Evolutionary conservation across 495 filamentous ascomycete genomes (phyloP).

Genomic region (Hypoxylon trugodes): DNA sequence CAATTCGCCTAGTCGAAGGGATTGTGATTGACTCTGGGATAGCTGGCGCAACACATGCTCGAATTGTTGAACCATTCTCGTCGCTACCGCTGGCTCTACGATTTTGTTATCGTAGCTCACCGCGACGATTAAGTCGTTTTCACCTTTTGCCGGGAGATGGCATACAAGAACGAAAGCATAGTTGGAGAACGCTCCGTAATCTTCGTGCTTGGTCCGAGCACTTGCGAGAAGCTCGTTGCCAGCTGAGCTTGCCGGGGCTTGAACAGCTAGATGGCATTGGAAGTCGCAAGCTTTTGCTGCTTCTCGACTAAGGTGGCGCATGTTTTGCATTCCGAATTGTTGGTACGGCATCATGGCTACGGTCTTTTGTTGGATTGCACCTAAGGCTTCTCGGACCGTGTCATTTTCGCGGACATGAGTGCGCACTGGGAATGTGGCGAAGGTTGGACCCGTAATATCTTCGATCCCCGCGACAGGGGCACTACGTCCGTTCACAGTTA

Average conservation of each 20-base stretch:
- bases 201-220: no score
- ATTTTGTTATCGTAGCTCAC: neutral
- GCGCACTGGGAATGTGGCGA: neutral
- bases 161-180: neutral
- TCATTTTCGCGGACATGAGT: neutral
- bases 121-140: neutral
- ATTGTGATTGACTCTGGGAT: neutral
- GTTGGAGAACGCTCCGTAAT: neutral
- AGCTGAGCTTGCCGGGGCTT: neutral
- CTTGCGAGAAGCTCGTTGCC: no score
- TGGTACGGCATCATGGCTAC: neutral
- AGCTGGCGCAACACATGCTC: neutral
- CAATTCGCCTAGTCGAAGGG: neutral
- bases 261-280: neutral
- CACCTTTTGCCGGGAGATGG: neutral
- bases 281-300: neutral
- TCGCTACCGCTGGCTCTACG: neutral
- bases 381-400: neutral
- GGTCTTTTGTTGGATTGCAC: neutral
- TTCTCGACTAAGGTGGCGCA: neutral
- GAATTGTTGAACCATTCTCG: neutral
- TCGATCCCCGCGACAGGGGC: neutral
- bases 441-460: neutral
- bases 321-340: neutral
- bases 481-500: neutral